These are phyloP conservation scores for Pythium insidiosum DNA, from an alignment of 352 stramenopile genomes.

Conservation along the genomic window DNA sequence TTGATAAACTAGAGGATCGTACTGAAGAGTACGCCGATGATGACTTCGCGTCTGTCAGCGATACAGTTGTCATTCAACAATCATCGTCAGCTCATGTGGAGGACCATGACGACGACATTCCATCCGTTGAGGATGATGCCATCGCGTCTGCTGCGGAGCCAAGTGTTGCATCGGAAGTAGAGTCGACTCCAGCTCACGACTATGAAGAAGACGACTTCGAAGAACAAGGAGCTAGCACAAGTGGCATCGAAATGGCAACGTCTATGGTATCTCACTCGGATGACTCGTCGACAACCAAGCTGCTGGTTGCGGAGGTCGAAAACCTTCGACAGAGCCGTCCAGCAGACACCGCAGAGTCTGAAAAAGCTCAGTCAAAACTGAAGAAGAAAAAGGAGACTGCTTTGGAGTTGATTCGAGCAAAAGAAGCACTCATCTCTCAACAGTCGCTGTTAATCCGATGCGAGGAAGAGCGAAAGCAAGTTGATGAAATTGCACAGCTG, in stretches of 20 bases:
- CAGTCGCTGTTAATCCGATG: conserved; percentile 20
- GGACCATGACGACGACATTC: not conserved
- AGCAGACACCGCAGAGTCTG: not conserved
- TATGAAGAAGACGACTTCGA: conserved; percentile 3
- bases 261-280: conserved; percentile 27
- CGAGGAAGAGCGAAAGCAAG: conserved; percentile 32
- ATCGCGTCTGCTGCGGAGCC: no score
- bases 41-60: conserved; percentile 29
- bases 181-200: no score
- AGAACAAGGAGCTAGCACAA: no score
- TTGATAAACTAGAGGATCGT: no score
- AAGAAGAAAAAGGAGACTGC: conserved; percentile 34
- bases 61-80: no score
- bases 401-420: conserved; percentile 26
- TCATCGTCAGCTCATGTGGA: not conserved
- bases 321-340: not conserved
- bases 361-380: conserved; percentile 14
- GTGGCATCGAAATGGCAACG: no score
- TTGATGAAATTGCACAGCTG: conserved; percentile 27
- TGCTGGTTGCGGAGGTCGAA: conserved; percentile 26
- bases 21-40: conserved; percentile 22
- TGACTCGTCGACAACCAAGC: conserved; percentile 43
- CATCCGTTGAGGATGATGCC: conserved; percentile 2
- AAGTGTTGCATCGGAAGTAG: no score
- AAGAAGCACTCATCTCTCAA: conserved; percentile 23